Conservation (phyloP, 2,329 filamentous ascomycete genomes). For the Ophiosphaerella herpotricha region DNA sequence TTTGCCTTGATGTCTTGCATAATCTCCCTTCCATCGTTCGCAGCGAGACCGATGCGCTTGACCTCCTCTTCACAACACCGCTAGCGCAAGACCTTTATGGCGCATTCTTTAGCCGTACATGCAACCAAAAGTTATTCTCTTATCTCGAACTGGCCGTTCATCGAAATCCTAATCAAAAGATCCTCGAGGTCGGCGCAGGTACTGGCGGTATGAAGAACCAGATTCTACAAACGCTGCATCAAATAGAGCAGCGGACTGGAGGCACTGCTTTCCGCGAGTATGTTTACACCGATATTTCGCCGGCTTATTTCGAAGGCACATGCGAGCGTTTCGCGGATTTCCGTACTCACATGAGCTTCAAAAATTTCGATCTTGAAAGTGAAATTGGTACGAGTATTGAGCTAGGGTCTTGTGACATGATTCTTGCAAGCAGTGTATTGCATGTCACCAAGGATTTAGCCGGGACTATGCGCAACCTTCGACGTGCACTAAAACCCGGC, state of each 20-base stretch:
- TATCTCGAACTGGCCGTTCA: neutral
- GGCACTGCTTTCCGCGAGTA: neutral
- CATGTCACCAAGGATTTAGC: conserved; percentile 15
- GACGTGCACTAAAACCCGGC: conserved; percentile 17
- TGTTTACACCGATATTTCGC: neutral
- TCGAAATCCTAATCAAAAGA: neutral
- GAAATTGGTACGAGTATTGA: conserved; percentile 3
- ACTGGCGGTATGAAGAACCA: neutral
- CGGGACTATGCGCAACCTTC: conserved; percentile 10
- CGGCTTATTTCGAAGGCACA: neutral
- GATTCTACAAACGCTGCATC: neutral
- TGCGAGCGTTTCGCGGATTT: neutral
- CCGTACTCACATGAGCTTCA: neutral
- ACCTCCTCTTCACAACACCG: conserved; percentile 1
- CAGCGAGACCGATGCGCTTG: conserved; percentile 2
- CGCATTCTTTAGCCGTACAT: neutral
- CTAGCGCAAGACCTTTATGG: conserved; percentile 1
- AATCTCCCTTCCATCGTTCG: conserved; percentile 2
- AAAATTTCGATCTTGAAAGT: neutral
- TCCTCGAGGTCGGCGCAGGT: neutral
- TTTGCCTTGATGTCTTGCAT: neutral
- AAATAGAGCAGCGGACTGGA: neutral
- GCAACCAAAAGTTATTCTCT: neutral
- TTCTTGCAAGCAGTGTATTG: conserved; percentile 43
- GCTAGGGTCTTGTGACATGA: conserved; percentile 13